phyloP scores from a whole-genome alignment of 306 rosid genomes.

The Medicago arabica region DNA sequence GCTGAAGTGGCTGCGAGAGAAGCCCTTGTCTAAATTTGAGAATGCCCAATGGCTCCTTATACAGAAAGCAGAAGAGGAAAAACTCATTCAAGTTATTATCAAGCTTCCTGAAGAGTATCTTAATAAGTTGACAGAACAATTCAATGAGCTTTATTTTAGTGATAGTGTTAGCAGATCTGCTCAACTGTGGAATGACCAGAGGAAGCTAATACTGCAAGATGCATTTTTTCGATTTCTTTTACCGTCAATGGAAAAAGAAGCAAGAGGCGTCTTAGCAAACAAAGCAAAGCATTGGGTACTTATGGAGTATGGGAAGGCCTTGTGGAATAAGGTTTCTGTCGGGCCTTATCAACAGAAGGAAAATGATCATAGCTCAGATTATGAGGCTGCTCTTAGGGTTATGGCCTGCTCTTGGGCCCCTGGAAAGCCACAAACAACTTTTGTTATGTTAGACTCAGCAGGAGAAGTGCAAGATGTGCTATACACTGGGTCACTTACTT shows the following conservation, averaged over 20 bases:
- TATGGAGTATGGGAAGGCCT: slow-evolving; percentile 80
- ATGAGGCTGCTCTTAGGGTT: slow-evolving; percentile 94
- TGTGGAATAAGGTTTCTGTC: slow-evolving; percentile 91
- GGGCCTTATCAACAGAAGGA: slow-evolving; percentile 96
- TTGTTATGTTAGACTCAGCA: slow-evolving; percentile 92
- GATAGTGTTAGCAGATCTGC: slow-evolving; percentile 99
- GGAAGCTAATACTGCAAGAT: slow-evolving; percentile 87
- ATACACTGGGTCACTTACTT: slow-evolving; percentile 83
- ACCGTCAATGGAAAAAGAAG: slow-evolving; percentile 97
- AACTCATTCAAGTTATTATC: slow-evolving; percentile 85
- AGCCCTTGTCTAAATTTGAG: slow-evolving; percentile 82
- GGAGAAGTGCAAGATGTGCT: slow-evolving; percentile 97
- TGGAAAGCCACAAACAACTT: slow-evolving; percentile 94
- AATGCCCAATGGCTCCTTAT: slow-evolving; percentile 98
- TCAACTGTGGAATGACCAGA: slow-evolving; percentile 97
- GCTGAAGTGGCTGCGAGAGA: slow-evolving; percentile 92
- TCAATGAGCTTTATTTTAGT: slow-evolving; percentile 89
- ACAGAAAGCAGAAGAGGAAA: slow-evolving; percentile 97
- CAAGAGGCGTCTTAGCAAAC: slow-evolving; percentile 73
- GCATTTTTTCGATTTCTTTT: slow-evolving; percentile 84
- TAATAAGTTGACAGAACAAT: slow-evolving; percentile 74
- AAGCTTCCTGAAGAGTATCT: slow-evolving; percentile 81
- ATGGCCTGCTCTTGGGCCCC: slow-evolving; percentile 99
- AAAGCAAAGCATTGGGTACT: slow-evolving; percentile 85
- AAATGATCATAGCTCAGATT: slow-evolving; percentile 78